These are phyloP conservation scores for Mangifera indica DNA, from an alignment of 345 rosid species.

Conservation along the genomic window DNA sequence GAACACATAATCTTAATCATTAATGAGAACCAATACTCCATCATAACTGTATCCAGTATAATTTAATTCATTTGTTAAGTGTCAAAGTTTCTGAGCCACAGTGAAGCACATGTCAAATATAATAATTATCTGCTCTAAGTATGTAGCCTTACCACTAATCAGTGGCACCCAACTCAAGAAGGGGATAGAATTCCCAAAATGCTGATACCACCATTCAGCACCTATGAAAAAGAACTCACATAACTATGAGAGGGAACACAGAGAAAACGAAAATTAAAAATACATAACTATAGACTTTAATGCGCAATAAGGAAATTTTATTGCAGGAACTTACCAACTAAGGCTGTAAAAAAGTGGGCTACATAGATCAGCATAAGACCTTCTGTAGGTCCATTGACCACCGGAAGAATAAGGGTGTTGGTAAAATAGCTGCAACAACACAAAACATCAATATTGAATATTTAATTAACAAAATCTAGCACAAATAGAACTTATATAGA, in stretches of 20 bases:
- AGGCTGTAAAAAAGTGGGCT: constrained; percentile 69
- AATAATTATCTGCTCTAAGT: neutral
- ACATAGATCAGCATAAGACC: constrained; percentile 86
- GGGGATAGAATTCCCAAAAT: constrained; percentile 63
- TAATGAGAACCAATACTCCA: neutral
- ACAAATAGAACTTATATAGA: neutral
- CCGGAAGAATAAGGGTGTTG: constrained; percentile 90
- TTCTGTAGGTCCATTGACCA: constrained; percentile 93
- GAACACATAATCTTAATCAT: neutral
- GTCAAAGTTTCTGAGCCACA: neutral
- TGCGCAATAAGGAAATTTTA: neutral
- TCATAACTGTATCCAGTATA: neutral
- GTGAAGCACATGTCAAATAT: no score
- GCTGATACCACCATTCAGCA: constrained; percentile 92
- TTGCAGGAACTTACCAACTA: constrained; percentile 68
- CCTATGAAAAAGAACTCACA: constrained; percentile 41
- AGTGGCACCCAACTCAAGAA: constrained; percentile 80
- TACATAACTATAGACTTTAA: neutral
- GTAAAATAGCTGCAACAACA: constrained; percentile 70
- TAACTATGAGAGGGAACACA: constrained; percentile 15
- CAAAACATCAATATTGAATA: constrained; percentile 17
- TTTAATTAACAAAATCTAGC: constrained; percentile 4
- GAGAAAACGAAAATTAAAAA: neutral
- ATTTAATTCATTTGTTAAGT: neutral
- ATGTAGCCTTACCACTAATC: constrained; percentile 50